These are phyloP conservation scores for Lachnum nothofagi DNA, from an alignment of 2,329 filamentous ascomycete species.

Conservation along the genomic window DNA sequence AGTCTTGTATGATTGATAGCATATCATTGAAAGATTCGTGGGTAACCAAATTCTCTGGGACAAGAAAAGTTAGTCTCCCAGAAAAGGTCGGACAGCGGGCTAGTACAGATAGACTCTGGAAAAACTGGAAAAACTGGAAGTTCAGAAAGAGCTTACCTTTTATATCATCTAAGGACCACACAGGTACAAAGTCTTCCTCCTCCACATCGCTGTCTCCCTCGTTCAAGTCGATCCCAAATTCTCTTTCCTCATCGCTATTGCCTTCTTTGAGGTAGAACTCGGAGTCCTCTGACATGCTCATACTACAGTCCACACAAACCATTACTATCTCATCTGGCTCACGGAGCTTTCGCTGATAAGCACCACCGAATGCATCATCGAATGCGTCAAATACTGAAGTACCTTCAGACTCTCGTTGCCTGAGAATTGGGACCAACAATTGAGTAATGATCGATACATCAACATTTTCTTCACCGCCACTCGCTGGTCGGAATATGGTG, in stretches of 20 bases:
- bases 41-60: neutral
- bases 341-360: neutral
- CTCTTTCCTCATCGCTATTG: neutral
- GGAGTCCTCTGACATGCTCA: neutral
- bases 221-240: neutral
- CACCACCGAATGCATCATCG: neutral
- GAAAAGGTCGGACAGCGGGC: no score
- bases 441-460: slow-evolving; percentile 4
- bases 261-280: neutral
- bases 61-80: neutral
- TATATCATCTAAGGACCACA: neutral
- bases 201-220: neutral
- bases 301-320: slow-evolving; percentile 3
- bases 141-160: neutral
- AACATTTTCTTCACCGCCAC: slow-evolving; percentile 1
- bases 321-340: slow-evolving; percentile 3
- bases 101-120: neutral
- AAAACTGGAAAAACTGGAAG: no score
- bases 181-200: neutral
- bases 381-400: slow-evolving; percentile 3
- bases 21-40: slow-evolving; percentile 4
- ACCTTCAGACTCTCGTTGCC: neutral
- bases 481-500: neutral
- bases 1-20: neutral
- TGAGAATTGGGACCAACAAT: neutral